phyloP scores from a whole-genome alignment of 1,139 yeast species.

The Pichia cactophila region DNA sequence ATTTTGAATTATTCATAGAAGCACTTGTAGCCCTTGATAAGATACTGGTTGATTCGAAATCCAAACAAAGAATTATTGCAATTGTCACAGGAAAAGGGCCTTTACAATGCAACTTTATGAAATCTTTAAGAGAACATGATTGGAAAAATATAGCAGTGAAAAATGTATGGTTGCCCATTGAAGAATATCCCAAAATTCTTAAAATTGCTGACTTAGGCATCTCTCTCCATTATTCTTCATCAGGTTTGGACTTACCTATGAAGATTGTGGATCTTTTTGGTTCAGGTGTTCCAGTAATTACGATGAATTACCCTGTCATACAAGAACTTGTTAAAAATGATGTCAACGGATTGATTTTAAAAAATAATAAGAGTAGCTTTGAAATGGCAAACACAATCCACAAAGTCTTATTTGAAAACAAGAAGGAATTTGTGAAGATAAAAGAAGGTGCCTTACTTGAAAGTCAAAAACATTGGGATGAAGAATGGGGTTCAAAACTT shows the following conservation, averaged over 20 bases:
- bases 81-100: conserved; percentile 97
- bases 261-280: conserved; percentile 95
- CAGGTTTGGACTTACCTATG: conserved; percentile 96
- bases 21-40: conserved; percentile 59
- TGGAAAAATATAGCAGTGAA: conserved; percentile 42
- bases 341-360: conserved; percentile 39
- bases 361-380: conserved; percentile 29
- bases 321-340: conserved; percentile 48
- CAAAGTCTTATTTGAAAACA: conserved; percentile 33
- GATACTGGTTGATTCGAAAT: conserved; percentile 28
- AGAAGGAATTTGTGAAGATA: conserved; percentile 29
- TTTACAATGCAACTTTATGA: conserved; percentile 42
- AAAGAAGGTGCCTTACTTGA: conserved; percentile 67
- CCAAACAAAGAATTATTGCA: conserved; percentile 42
- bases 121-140: conserved; percentile 38
- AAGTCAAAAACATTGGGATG: conserved; percentile 63
- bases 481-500: conserved; percentile 51
- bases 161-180: conserved; percentile 70
- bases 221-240: conserved; percentile 83
- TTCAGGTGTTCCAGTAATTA: conserved; percentile 86
- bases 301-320: conserved; percentile 69
- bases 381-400: conserved; percentile 47
- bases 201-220: conserved; percentile 81
- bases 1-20: conserved; percentile 59
- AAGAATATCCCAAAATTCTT: conserved; percentile 72